Conservation (phyloP, 305 asterid genomes). For the Fraxinus sp. region DNA sequence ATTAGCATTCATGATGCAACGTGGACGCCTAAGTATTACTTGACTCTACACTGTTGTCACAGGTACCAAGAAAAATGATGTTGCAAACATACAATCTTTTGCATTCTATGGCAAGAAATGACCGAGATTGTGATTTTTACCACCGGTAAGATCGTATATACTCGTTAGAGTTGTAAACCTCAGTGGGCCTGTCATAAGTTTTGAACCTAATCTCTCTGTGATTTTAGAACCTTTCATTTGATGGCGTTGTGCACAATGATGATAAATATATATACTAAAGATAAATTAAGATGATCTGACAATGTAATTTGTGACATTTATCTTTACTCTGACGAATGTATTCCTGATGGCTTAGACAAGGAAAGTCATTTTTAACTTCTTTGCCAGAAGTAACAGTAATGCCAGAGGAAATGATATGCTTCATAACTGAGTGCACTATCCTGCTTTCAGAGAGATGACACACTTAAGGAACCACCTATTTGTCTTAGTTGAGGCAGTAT, state of each 20-base stretch:
- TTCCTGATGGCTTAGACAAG: conserved; percentile 17
- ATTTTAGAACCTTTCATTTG: background rate
- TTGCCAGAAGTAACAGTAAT: background rate
- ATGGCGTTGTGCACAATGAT: conserved; percentile 18
- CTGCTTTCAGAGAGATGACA: conserved; percentile 16
- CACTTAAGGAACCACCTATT: background rate
- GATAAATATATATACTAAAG: background rate
- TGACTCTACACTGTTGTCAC: conserved; percentile 23
- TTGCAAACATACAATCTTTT: conserved; percentile 88
- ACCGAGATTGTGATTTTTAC: conserved; percentile 94
- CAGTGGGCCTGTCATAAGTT: conserved; percentile 15
- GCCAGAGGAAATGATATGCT: conserved; percentile 5
- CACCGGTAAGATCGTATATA: conserved; percentile 57
- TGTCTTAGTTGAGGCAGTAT: background rate
- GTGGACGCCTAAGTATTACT: background rate
- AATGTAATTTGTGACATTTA: background rate
- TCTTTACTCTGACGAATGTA: conserved; percentile 4
- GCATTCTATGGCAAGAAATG: conserved; percentile 79
- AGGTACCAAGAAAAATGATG: conserved; percentile 97
- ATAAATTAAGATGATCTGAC: background rate
- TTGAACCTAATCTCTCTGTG: conserved; percentile 4
- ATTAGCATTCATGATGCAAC: background rate
- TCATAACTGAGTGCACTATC: background rate
- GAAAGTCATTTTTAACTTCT: background rate
- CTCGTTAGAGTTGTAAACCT: conserved; percentile 16